Evolutionary conservation across 345 rosid species (phyloP).

Genomic region (Camelina laxa): DNA sequence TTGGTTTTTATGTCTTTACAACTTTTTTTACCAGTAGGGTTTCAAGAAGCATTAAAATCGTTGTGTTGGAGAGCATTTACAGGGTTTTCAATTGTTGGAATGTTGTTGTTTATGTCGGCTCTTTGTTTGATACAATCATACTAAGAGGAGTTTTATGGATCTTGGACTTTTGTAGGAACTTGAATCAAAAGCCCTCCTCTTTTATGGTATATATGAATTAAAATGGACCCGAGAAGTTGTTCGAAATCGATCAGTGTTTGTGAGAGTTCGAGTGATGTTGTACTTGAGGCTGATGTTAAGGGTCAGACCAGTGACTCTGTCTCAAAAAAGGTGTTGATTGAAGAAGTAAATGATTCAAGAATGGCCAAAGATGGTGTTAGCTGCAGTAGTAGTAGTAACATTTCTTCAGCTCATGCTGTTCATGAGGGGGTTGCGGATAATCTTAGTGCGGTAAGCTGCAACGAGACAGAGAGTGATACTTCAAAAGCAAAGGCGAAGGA

Average conservation of each 20-base stretch:
- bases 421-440: conserved; percentile 41
- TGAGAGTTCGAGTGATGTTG: conserved; percentile 45
- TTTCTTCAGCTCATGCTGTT: conserved; percentile 21
- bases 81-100: conserved; percentile 3
- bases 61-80: conserved; percentile 19
- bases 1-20: conserved; percentile 4
- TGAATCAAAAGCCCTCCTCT: not conserved
- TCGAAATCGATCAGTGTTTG: conserved; percentile 16
- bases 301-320: conserved; percentile 43
- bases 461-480: conserved; percentile 44
- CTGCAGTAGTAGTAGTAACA: conserved; percentile 21
- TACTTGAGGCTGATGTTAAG: conserved; percentile 40
- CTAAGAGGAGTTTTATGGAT: not conserved
- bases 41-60: not conserved
- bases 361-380: conserved; percentile 38
- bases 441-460: conserved; percentile 39
- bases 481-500: conserved; percentile 49
- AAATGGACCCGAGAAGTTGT: conserved; percentile 50
- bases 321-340: conserved; percentile 25
- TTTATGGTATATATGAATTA: conserved; percentile 18
- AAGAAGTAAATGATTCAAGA: conserved; percentile 38
- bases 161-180: conserved; percentile 29
- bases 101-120: conserved; percentile 13
- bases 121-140: conserved; percentile 8
- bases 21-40: conserved; percentile 1